Percentiles rank a stretch among this genome's conserved stretches.
These are phyloP conservation scores for Saprolegnia parasitica DNA, from an alignment of 352 stramenopile genomes.

Conservation along the genomic window DNA sequence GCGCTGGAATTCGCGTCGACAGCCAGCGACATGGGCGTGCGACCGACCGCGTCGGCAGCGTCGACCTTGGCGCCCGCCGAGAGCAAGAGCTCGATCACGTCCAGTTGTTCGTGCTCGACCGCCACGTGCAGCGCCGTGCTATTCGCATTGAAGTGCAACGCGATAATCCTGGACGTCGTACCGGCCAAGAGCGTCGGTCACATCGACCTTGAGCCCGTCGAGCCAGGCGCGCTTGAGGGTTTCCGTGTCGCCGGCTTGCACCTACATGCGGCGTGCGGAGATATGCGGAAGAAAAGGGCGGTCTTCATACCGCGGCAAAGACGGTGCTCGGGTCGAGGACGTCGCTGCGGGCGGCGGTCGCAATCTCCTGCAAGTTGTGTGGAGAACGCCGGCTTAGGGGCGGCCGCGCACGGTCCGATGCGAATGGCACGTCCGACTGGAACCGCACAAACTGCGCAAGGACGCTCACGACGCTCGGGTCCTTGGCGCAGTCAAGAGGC, in stretches of 20 bases:
- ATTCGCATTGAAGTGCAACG: neutral
- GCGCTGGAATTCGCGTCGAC: conserved; percentile 49
- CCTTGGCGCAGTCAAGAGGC: conserved; percentile 59
- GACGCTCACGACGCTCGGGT: conserved; percentile 47
- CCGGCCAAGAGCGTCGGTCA: conserved; percentile 44
- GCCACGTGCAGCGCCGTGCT: conserved; percentile 69
- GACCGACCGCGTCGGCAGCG: conserved; percentile 47
- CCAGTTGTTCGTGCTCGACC: conserved; percentile 61
- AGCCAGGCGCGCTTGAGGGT: conserved; percentile 77
- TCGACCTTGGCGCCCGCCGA: conserved; percentile 62
- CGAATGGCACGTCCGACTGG: neutral
- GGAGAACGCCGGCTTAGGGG: neutral
- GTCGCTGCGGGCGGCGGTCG: conserved; percentile 25
- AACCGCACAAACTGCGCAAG: conserved; percentile 43
- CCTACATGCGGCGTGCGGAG: conserved; percentile 48
- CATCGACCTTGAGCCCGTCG: conserved; percentile 54
- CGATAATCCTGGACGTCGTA: neutral
- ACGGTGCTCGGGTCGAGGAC: conserved; percentile 27
- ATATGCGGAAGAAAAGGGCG: conserved; percentile 19
- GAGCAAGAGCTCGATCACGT: conserved; percentile 68
- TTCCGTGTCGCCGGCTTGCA: conserved; percentile 60
- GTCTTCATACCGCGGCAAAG: conserved; percentile 14
- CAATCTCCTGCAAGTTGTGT: neutral
- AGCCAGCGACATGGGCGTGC: conserved; percentile 62
- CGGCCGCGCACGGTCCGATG: conserved; percentile 27